Evolutionary conservation across 129 eudicot species (phyloP), one percentile per base, ranked within the genome.

Genomic region (Helichrysum umbraculigerum): DNA sequence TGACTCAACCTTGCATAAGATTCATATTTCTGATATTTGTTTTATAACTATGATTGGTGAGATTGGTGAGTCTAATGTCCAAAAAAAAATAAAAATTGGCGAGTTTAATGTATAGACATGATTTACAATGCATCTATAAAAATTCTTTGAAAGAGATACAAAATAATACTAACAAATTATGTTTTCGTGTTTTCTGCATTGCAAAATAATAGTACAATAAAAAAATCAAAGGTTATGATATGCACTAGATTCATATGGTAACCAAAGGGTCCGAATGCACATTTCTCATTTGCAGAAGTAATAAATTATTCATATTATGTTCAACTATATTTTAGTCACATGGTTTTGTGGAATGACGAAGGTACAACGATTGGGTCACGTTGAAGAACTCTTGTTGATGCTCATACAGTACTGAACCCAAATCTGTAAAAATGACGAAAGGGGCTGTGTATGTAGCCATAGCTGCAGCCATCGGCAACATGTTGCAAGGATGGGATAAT

Each of bases 401-500:
- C 42, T 32, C 4, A 78, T 30, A 60, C 37, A 35, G 7, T 47
- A 66, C 69, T 54, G 12, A 75, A 64, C 50, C 47, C 25, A 78
- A 44, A 70, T 78, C 57, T 20, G 41, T 12, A 28, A 75, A 76
- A 58, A 76, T 76, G 83, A 81, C 85, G 81, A 88, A 72, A 37
- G 98, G 98, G 37, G 92, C 98, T 52, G 95, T 81, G 32, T 80
- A 70, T 19, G 96, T 91, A 63, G 98, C 98, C n/a, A 64, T 90
- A 78, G 90, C 94, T 76, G 95, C 98, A 4, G 70, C 98, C 37
- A 88, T 93, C 74, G 98, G 98, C 56, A 93, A 93, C 85, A 12
- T 93, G 81, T 82, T 93, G 83, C 98, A 93, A 83, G 98, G 98
- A 81, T 93, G 98, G 96, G 98, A 93, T 79, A 93, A 93, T 78